A percentile compares a stretch with the other conserved stretches of the same genome.
Conservation (phyloP, 768 basidiomycete genomes). For the Pleurotus tuber-regium region DNA sequence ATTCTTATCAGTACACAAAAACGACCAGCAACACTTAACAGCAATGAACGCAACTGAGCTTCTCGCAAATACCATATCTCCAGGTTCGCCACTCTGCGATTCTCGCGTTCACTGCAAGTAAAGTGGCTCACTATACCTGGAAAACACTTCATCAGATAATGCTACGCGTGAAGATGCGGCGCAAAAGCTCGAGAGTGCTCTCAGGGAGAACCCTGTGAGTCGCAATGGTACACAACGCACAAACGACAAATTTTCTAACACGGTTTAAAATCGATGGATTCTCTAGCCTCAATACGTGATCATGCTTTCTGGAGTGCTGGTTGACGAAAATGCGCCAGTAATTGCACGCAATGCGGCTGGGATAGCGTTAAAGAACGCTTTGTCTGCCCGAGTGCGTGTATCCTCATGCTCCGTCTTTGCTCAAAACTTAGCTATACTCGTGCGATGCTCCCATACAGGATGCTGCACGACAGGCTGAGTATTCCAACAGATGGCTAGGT, state of each 20-base stretch:
- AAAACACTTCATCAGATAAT: slow-evolving; percentile 59
- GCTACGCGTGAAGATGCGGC: slow-evolving; percentile 90
- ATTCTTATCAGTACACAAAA: slow-evolving; percentile 9
- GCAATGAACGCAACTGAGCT: slow-evolving; percentile 91
- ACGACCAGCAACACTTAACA: slow-evolving; percentile 19
- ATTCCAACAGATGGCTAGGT: slow-evolving; percentile 79
- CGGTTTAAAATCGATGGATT: not conserved
- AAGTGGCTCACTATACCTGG: not conserved
- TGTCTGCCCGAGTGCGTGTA: slow-evolving; percentile 80
- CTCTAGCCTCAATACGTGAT: slow-evolving; percentile 87
- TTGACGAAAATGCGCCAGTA: slow-evolving; percentile 64
- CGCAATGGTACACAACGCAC: no score
- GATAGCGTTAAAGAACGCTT: slow-evolving; percentile 93
- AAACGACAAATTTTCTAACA: not conserved
- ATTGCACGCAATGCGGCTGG: slow-evolving; percentile 95
- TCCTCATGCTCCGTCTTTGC: slow-evolving; percentile 17
- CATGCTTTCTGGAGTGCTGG: slow-evolving; percentile 83
- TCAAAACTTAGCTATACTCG: slow-evolving; percentile 18
- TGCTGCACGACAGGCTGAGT: slow-evolving; percentile 67
- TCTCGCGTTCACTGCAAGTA: slow-evolving; percentile 24
- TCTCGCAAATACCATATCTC: slow-evolving; percentile 88
- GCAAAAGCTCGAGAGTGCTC: slow-evolving; percentile 82
- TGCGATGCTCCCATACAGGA: slow-evolving; percentile 50
- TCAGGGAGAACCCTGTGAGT: slow-evolving; percentile 87
- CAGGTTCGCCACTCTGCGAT: slow-evolving; percentile 55